These are phyloP conservation scores for Lentinus tigrinus DNA, from an alignment of 768 basidiomycete genomes.

Conservation along the genomic window DNA sequence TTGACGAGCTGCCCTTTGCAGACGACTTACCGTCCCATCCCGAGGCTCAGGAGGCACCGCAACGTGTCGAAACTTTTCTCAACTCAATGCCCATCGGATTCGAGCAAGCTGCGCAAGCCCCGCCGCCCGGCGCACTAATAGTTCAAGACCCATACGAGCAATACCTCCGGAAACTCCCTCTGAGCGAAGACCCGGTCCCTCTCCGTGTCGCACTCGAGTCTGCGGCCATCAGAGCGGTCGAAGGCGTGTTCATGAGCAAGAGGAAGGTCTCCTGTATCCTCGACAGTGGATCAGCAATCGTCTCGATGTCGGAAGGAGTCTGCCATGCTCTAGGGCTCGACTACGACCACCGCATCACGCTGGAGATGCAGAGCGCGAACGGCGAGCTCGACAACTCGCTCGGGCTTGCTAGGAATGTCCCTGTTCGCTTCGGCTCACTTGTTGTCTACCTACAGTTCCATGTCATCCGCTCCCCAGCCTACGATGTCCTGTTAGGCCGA, in stretches of 20 bases:
- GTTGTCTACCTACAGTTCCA: conserved; percentile 9
- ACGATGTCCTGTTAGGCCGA: conserved; percentile 10
- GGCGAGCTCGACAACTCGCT: conserved; percentile 11
- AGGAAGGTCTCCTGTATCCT: conserved; percentile 15
- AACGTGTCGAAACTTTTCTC: too few relatives aligned
- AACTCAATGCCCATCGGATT: too few relatives aligned
- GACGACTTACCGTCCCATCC: too few relatives aligned
- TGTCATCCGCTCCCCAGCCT: conserved; percentile 8
- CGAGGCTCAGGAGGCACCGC: too few relatives aligned
- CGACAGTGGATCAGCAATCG: conserved; percentile 24
- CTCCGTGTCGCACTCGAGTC: conserved; percentile 13
- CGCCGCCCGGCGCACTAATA: conserved; percentile 5
- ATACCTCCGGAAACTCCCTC: not conserved
- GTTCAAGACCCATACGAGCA: conserved; percentile 13
- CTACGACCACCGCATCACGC: conserved; percentile 10
- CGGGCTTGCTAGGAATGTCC: conserved; percentile 16
- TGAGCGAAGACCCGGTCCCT: not conserved
- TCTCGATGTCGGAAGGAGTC: conserved; percentile 24
- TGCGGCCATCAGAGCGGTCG: conserved; percentile 15
- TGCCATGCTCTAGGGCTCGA: conserved; percentile 12
- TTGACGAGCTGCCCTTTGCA: too few relatives aligned
- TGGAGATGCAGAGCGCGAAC: conserved; percentile 20
- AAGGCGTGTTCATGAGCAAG: conserved; percentile 8
- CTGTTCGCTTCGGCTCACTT: conserved; percentile 8
- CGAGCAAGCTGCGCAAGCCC: not conserved